Evolutionary conservation across 805 yeast species (phyloP), one percentile per base, ranked within the genome.

Genomic region (Monosporozyma yasuniensis): DNA sequence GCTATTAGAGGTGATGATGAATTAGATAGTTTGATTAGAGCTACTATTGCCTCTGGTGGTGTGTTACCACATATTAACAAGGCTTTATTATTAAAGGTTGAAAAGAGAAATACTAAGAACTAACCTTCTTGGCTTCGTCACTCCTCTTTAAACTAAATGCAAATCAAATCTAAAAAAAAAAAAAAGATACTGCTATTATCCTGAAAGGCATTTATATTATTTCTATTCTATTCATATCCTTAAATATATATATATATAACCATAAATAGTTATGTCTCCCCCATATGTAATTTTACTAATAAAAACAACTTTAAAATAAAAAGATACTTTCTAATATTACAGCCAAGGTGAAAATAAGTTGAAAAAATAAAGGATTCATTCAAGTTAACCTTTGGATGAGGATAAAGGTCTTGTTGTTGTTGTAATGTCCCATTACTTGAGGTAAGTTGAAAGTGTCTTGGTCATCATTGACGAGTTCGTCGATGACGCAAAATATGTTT

Each of bases 1-100:
- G 98, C 98, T 54, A 90, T 90, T 65, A 87, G 98, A 76, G 96
- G 96, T 67, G 98, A 91, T 71, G 98, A 91, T 71, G 98, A 91
- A 73, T 81, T 91, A 70, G 96, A 90, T 75, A 83, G 88, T 56
- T 79, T 91, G 66, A 85, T 91, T 66, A 84, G 87, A 72, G 96
- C 96, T 52, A 91, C 97, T 52, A 91, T 91, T 67, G 96, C 97
- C 39, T 88, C 84, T 61, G 98, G 98, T 77, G 98, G 98, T 83
- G 98, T 91, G 49, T 76, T 91, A 69, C 98, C 98, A 50, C 95
- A 88, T 68, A 87, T 87, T 65, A 87, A 87, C 73, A 83, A 84
- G 69, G 88, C 87, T 50, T 74, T 85, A 62, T 73, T 85, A 58
- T 78, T 86, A 64, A 84, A 86, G 73, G 87, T 82, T 48, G 90